Base-by-base conservation (phyloP, 306 rosid genomes). In the Prunus salicina region DNA sequence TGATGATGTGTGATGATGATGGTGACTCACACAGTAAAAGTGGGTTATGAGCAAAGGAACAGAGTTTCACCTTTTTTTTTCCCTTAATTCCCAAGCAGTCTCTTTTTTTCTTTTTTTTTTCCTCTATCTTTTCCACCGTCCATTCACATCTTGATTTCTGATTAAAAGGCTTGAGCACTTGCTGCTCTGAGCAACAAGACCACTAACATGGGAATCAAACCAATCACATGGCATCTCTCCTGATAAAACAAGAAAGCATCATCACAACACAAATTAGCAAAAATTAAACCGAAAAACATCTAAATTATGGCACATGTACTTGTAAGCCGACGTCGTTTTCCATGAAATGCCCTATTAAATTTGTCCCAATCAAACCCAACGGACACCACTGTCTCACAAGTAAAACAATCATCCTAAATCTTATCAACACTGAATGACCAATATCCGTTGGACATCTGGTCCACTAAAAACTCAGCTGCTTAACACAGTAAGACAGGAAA, bases 11-110 rank as follows among this genome's bases (percentile, higher is more conserved):
- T 12, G 20, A 52, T 19, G 61, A 55, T n/a, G 4, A 13, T 25
- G 25, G 67, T 63, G 12, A 2, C 3, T 30, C 43, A 38, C 43
- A 38, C 8, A 13, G 11, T 13, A 15, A 25, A 5, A 11, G 79
- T 69, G 71, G 77, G 52, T 81, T 83, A 78, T 86, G 82, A 82
- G 85, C 64, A 86, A 89, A 87, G 94, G 71, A 80, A 72, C 56
- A 61, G 67, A 34, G 53, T 80, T 74, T 67, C 69, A 81, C 88
- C 93, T 89, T 86, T 78, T 41, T 41, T 34, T 34, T 63, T 5
- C 79, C 81, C 27, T 25, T 78, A 73, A 25, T 69, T 79, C 64
- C 74, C 74, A 66, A 63, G 75, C 32, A 68, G 82, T 89, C 87
- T 76, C 81, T 53, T 58, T 71, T 34, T 63, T 67, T 76, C 68